phyloP scores from a whole-genome alignment of 345 rosid genomes.

The Linum usitatissimum region DNA sequence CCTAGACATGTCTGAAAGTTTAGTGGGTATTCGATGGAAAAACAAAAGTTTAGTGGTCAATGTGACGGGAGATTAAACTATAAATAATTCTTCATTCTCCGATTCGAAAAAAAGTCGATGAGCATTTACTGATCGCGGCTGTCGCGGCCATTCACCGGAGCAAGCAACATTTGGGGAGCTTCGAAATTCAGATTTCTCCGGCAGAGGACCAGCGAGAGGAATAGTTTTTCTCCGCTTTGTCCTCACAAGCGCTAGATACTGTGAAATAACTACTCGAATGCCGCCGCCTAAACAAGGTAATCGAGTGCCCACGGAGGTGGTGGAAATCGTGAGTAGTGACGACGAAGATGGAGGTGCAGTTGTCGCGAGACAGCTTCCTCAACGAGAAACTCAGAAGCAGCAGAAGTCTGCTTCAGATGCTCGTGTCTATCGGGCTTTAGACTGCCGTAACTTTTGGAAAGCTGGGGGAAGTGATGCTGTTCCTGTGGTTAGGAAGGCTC shows the following conservation, averaged over 20 bases:
- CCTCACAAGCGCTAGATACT: not conserved
- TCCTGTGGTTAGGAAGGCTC: conserved; percentile 14
- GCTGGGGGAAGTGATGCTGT: conserved; percentile 43
- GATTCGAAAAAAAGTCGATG: no score
- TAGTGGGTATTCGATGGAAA: no score
- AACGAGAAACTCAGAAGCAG: conserved; percentile 5
- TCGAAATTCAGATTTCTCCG: not conserved
- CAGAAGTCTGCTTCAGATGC: conserved; percentile 11
- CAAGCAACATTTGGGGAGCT: not conserved
- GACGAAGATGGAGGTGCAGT: conserved; percentile 28
- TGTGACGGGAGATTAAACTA: no score
- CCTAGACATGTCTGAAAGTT: no score
- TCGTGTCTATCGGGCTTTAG: conserved; percentile 25
- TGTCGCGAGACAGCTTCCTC: conserved; percentile 2
- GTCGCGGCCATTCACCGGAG: no score
- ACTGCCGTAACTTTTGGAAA: conserved; percentile 76
- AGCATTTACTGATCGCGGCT: conserved; percentile 3
- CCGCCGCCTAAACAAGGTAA: conserved; percentile 13
- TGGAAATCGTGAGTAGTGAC: conserved; percentile 36
- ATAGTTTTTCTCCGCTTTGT: not conserved
- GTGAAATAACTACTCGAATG: conserved; percentile 19
- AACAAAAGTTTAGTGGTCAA: no score
- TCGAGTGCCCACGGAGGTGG: conserved; percentile 16
- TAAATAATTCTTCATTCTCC: no score
- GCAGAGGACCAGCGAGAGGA: not conserved